phyloP scores from a whole-genome alignment of 306 rosid genomes.

The Casuarina cunninghamiana region DNA sequence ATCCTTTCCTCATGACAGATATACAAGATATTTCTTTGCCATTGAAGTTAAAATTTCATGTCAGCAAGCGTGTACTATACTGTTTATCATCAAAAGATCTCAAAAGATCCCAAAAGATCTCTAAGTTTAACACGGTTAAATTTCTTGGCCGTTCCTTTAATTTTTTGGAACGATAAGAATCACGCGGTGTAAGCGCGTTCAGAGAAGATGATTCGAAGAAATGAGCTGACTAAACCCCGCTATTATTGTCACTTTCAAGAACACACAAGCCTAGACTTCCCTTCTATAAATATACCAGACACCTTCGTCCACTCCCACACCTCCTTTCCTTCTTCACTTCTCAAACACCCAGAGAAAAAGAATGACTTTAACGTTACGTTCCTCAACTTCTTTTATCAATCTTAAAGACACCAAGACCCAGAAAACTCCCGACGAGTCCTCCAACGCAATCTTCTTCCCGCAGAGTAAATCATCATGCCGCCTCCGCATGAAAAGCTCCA shows the following conservation, averaged over 20 bases:
- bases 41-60: neutral
- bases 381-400: slow-evolving; percentile 58
- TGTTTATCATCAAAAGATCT: no score
- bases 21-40: neutral
- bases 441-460: slow-evolving; percentile 34
- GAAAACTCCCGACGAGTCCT: slow-evolving; percentile 34
- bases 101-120: no score
- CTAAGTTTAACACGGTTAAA: neutral
- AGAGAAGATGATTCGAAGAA: neutral
- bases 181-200: neutral
- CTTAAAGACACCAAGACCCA: slow-evolving; percentile 45
- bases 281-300: slow-evolving; percentile 33
- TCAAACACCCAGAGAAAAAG: neutral
- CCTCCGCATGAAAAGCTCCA: slow-evolving; percentile 37
- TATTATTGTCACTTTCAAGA: slow-evolving; percentile 32
- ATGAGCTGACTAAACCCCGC: slow-evolving; percentile 32
- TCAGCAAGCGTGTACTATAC: no score
- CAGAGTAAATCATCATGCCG: slow-evolving; percentile 36
- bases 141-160: neutral
- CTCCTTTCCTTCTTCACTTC: slow-evolving; percentile 16
- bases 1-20: neutral
- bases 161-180: neutral
- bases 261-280: neutral
- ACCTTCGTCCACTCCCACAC: slow-evolving; percentile 31
- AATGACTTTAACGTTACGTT: slow-evolving; percentile 68